A percentile compares a stretch with the other conserved stretches of the same genome.
Evolutionary conservation across 1,139 yeast genomes (phyloP).

Genomic region (Arxiozyma heterogenica): DNA sequence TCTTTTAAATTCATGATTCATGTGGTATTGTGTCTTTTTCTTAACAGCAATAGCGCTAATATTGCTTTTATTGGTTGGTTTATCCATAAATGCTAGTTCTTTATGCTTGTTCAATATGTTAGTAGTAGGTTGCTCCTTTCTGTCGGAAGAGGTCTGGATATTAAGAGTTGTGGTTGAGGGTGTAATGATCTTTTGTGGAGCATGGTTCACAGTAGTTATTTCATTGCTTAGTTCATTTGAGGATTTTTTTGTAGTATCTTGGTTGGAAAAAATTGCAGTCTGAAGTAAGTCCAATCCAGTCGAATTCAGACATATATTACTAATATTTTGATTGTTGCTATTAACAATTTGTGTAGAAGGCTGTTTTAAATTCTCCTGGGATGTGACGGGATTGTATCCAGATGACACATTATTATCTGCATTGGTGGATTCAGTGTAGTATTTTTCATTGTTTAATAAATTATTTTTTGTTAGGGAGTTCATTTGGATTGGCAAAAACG

Average conservation of each 20-base stretch:
- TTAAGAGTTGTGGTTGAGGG: not conserved
- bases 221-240: not conserved
- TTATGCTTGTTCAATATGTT: not conserved
- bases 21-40: conserved; percentile 7
- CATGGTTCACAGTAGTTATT: not conserved
- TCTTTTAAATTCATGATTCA: conserved; percentile 20
- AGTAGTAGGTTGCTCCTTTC: not conserved
- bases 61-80: not conserved
- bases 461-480: conserved; percentile 2
- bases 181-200: not conserved
- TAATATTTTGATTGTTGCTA: not conserved
- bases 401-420: not conserved
- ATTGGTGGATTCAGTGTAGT: not conserved
- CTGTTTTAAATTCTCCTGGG: not conserved
- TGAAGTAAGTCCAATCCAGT: not conserved
- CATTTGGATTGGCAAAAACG: not conserved
- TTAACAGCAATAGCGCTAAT: not conserved
- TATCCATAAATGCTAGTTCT: not conserved
- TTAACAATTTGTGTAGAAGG: not conserved
- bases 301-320: not conserved
- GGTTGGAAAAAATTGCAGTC: not conserved
- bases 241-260: not conserved
- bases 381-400: not conserved
- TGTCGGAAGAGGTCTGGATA: not conserved
- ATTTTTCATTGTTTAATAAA: conserved; percentile 1